Base-by-base conservation (phyloP, 805 yeast genomes). In the Saccharomycopsis selenospora region DNA sequence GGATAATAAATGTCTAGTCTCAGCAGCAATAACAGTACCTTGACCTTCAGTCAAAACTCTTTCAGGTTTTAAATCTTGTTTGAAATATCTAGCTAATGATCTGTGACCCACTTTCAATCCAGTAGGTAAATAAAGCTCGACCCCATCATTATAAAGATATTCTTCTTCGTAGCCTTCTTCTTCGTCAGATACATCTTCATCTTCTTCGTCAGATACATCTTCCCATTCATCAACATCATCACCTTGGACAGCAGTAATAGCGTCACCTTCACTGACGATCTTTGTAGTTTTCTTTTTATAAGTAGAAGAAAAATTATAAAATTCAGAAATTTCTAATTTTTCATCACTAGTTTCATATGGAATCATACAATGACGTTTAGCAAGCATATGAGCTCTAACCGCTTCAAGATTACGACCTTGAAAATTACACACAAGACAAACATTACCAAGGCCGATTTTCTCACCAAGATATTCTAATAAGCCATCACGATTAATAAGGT, bases 91-190 rank as follows among this genome's bases (percentile, higher is more conserved):
- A 42, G 79, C 79, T 61, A 88, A 68, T 0, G 95, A 75, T 57
- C 98, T 75, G 64, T 93, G 97, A 7, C 97, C 96, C 2, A 88
- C 80, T 42, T 80, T 80, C 7, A 81, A 67, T 36, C 98, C 98
- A 6, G 86, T 72, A 4, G 97, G 95, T 48, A 93, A 70, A 46
- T 83, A 80, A 45, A 91, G 67, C 57, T 86, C 91, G 44, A 72
- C 77, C 26, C 93, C 93, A 43, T 77, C 73, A 47, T 66, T 70
- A 59, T 77, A 82, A 6, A 77, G 61, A 26, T 66, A 68, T 45
- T 69, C 76, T 29, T 66, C 69, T 3, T 60, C 62, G 5, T 55
- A 56, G 23, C 45, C 52, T 1, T 60, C 66, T 23, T 66, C 67
- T 4, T 60, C 62, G 5, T 57, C 56, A 1, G 43, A 55, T 10